A percentile compares a stretch with the other conserved stretches of the same genome.
Conservation (phyloP, 495 filamentous ascomycete species). For the Cladorrhinum samala region DNA sequence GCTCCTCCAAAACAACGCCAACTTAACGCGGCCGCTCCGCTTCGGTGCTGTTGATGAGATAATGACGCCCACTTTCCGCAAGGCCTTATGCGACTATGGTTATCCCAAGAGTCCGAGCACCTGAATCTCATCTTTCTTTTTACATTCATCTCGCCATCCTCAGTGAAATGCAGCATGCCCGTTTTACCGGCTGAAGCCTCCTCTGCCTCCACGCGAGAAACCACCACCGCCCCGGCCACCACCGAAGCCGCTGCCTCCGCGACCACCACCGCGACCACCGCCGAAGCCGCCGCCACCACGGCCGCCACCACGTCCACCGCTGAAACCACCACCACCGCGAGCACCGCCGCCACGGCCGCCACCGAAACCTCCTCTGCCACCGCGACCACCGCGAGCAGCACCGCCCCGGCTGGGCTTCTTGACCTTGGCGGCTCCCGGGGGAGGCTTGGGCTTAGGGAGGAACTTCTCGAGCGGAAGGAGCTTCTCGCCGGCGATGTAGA, state of each 20-base stretch:
- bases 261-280: conserved; percentile 18
- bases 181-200: conserved; percentile 6
- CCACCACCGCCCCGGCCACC: conserved; percentile 19
- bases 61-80: conserved; percentile 1
- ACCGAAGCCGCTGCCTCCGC: conserved; percentile 16
- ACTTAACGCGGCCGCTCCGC: conserved; percentile 9
- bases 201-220: conserved; percentile 18
- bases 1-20: conserved; percentile 17
- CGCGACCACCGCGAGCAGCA: conserved; percentile 37
- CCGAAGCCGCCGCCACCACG: conserved; percentile 21
- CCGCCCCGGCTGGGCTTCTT: conserved; percentile 51
- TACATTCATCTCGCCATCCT: neutral
- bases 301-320: conserved; percentile 21
- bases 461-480: conserved; percentile 92
- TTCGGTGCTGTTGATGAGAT: conserved; percentile 10
- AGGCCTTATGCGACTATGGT: conserved; percentile 5
- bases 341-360: conserved; percentile 25
- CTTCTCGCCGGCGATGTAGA: conserved; percentile 92
- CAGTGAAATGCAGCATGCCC: neutral
- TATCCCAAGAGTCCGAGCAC: neutral
- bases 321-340: conserved; percentile 21
- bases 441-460: conserved; percentile 87
- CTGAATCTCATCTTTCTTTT: neutral
- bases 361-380: conserved; percentile 36
- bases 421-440: conserved; percentile 54